These are phyloP conservation scores for Viridothelium virens DNA, from an alignment of 495 filamentous ascomycete species.

Conservation along the genomic window DNA sequence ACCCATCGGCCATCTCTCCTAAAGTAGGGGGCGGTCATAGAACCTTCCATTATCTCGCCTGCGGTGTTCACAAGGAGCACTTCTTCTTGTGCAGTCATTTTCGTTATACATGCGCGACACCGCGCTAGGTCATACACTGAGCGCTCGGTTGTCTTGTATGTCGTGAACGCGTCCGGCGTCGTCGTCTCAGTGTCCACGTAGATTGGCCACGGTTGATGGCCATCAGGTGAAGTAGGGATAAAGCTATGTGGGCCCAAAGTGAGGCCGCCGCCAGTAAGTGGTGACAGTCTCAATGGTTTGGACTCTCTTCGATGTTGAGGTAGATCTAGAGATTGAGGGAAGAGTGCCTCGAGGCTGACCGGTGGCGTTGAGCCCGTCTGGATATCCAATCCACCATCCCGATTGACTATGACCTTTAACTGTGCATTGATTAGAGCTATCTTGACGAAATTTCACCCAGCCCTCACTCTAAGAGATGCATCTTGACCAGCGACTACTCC, in stretches of 20 bases:
- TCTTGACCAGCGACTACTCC: background rate
- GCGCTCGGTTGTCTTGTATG: conserved; percentile 34
- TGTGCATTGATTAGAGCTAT: background rate
- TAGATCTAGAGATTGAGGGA: conserved; percentile 46
- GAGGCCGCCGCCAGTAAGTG: conserved; percentile 27
- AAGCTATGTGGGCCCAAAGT: conserved; percentile 22
- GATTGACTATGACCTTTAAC: conserved; percentile 11
- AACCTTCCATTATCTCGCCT: conserved; percentile 78
- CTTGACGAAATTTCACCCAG: background rate
- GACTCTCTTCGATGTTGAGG: conserved; percentile 31
- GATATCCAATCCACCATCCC: conserved; percentile 13
- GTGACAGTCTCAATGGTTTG: conserved; percentile 21
- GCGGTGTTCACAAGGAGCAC: conserved; percentile 63
- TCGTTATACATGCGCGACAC: conserved; percentile 42
- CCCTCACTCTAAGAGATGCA: background rate
- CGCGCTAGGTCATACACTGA: conserved; percentile 28
- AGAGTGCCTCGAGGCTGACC: conserved; percentile 47
- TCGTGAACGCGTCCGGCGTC: conserved; percentile 23
- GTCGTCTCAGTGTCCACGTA: conserved; percentile 28
- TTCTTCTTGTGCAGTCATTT: conserved; percentile 50
- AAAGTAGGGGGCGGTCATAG: conserved; percentile 73
- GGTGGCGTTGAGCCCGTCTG: conserved; percentile 44
- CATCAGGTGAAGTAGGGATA: conserved; percentile 13
- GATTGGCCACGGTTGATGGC: conserved; percentile 24
- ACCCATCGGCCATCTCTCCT: conserved; percentile 59